A percentile compares a stretch with the other conserved stretches of the same genome.
phyloP scores from a whole-genome alignment of 2,329 filamentous ascomycete genomes.

The Phialophora expanda region DNA sequence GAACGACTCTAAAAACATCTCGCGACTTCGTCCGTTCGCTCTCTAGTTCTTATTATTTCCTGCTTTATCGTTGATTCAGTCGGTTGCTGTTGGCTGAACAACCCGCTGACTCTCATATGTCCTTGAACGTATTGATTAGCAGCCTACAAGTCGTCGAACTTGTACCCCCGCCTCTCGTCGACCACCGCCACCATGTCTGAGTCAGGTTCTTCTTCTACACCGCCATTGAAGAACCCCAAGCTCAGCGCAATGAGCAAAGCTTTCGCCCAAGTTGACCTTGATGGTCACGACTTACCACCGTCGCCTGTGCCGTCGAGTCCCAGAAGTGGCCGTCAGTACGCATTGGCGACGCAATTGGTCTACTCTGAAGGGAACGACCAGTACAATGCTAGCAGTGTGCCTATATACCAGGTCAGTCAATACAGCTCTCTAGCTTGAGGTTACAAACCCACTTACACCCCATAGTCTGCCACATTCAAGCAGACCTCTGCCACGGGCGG shows the following conservation, averaged over 20 bases:
- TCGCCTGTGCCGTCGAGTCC: constrained; percentile 94
- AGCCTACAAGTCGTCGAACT: constrained; percentile 40
- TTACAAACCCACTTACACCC: neutral
- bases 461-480: constrained; percentile 93
- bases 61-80: neutral
- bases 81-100: constrained; percentile 1
- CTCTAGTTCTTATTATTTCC: constrained; percentile 7
- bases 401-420: constrained; percentile 79
- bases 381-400: constrained; percentile 93
- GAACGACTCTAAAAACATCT: neutral
- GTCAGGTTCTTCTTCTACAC: constrained; percentile 39
- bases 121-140: constrained; percentile 39
- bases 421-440: neutral
- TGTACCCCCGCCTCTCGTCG: constrained; percentile 35
- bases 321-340: constrained; percentile 82
- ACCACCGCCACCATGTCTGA: constrained; percentile 38
- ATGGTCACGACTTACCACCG: constrained; percentile 83
- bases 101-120: constrained; percentile 36
- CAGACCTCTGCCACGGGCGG: constrained; percentile 70
- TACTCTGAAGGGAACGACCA: constrained; percentile 96
- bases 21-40: neutral
- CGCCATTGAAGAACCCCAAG: constrained; percentile 39
- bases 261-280: constrained; percentile 71
- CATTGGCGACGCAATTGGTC: constrained; percentile 92
- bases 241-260: constrained; percentile 54